phyloP scores from a whole-genome alignment of 1,139 yeast species.

The Pichia sp. region DNA sequence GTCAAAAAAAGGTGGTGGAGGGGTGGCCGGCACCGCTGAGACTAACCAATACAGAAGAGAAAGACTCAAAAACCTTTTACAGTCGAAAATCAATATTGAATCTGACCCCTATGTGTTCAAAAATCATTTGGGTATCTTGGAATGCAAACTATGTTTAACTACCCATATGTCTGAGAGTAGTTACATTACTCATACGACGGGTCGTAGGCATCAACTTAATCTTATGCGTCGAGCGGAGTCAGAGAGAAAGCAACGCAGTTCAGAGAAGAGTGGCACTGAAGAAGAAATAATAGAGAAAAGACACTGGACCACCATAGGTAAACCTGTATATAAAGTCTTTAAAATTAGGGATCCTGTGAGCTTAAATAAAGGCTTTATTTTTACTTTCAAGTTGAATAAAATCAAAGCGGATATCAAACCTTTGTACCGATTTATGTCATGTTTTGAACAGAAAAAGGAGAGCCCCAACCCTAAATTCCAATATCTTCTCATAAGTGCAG shows the following conservation, averaged over 20 bases:
- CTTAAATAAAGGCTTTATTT: slow-evolving; percentile 55
- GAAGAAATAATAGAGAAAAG: slow-evolving; percentile 38
- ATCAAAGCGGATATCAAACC: slow-evolving; percentile 47
- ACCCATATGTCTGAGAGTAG: slow-evolving; percentile 73
- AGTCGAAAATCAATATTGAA: slow-evolving; percentile 60
- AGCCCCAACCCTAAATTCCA: slow-evolving; percentile 46
- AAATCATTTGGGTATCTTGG: slow-evolving; percentile 69
- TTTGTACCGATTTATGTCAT: slow-evolving; percentile 65
- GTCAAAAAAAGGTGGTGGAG: slow-evolving; percentile 62
- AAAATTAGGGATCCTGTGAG: slow-evolving; percentile 63
- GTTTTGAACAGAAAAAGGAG: slow-evolving; percentile 59
- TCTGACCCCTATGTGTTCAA: slow-evolving; percentile 74
- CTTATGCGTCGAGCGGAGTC: slow-evolving; percentile 52
- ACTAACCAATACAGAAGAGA: slow-evolving; percentile 62
- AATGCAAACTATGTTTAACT: slow-evolving; percentile 73
- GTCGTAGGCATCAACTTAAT: slow-evolving; percentile 68
- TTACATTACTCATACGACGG: slow-evolving; percentile 75
- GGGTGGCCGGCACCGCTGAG: slow-evolving; percentile 67
- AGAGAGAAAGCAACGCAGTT: slow-evolving; percentile 37
- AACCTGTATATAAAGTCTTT: slow-evolving; percentile 62
- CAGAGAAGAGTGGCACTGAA: slow-evolving; percentile 11
- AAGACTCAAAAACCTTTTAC: slow-evolving; percentile 59
- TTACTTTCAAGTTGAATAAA: slow-evolving; percentile 54
- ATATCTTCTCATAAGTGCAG: slow-evolving; percentile 72
- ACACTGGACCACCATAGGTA: slow-evolving; percentile 59